Evolutionary conservation across 192 early-diverging fungal genomes (phyloP).

Genomic region (Linnemannia schmuckeri): DNA sequence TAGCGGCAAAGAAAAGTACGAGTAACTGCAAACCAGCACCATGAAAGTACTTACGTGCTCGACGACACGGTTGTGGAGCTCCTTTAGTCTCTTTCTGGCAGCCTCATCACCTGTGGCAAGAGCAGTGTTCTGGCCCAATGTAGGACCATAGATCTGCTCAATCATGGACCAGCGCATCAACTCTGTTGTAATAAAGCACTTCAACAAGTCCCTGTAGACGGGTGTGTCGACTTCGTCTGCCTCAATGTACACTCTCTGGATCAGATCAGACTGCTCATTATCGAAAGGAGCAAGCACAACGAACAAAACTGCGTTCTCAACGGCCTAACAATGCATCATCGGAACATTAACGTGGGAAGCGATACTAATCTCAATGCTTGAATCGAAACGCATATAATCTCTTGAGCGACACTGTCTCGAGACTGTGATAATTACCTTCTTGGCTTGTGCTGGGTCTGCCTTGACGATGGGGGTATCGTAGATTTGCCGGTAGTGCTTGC

Average conservation of each 20-base stretch:
- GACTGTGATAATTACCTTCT: constrained; percentile 60
- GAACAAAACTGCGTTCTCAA: constrained; percentile 88
- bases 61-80: constrained; percentile 93
- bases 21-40: background rate
- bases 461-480: constrained; percentile 89
- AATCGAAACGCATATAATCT: too few relatives aligned
- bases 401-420: background rate
- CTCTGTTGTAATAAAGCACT: constrained; percentile 93
- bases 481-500: constrained; percentile 93
- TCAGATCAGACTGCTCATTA: constrained; percentile 96
- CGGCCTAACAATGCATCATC: constrained; percentile 59
- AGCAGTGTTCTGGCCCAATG: constrained; percentile 79
- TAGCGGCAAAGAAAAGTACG: background rate
- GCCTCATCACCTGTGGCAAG: constrained; percentile 81
- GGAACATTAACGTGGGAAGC: background rate
- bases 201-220: constrained; percentile 84
- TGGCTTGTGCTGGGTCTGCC: constrained; percentile 83
- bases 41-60: constrained; percentile 80
- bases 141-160: constrained; percentile 87
- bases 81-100: constrained; percentile 83
- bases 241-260: constrained; percentile 89
- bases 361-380: background rate
- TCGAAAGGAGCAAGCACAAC: constrained; percentile 92
- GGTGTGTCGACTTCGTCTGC: constrained; percentile 80
- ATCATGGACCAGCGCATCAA: constrained; percentile 96